Percentiles rank a stretch among this genome's conserved stretches.
These are phyloP conservation scores for Mycena rebaudengoi DNA, from an alignment of 768 basidiomycete species.

Conservation along the genomic window DNA sequence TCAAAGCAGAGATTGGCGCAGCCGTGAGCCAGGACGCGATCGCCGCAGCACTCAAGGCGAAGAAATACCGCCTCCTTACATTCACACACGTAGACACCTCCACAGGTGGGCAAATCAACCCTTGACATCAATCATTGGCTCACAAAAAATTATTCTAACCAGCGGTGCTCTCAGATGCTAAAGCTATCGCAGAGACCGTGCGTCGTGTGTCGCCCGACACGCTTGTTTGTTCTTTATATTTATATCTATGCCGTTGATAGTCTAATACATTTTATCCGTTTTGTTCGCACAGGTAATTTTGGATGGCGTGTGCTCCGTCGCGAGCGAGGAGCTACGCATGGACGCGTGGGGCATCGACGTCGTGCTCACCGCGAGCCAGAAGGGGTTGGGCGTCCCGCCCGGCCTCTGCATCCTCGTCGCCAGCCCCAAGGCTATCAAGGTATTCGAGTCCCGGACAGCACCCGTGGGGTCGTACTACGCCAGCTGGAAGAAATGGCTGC, in stretches of 20 bases:
- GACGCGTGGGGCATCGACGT: slow-evolving; percentile 95
- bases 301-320: slow-evolving; percentile 97
- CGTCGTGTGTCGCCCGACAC: slow-evolving; percentile 84
- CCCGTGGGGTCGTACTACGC: slow-evolving; percentile 86
- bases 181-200: slow-evolving; percentile 77
- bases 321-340: slow-evolving; percentile 93
- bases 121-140: not conserved
- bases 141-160: not conserved
- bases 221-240: too few species aligned
- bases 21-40: slow-evolving; percentile 68
- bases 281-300: too few species aligned
- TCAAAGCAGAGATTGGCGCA: slow-evolving; percentile 86
- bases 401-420: slow-evolving; percentile 89
- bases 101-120: slow-evolving; percentile 67
- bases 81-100: slow-evolving; percentile 97
- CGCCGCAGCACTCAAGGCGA: slow-evolving; percentile 73
- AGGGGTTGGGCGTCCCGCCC: slow-evolving; percentile 93
- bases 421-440: slow-evolving; percentile 79
- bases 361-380: slow-evolving; percentile 87
- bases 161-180: slow-evolving; percentile 88
- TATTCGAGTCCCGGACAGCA: slow-evolving; percentile 66
- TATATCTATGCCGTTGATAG: too few species aligned
- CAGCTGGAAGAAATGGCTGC: slow-evolving; percentile 93
- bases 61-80: slow-evolving; percentile 89
- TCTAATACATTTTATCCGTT: too few species aligned